Evolutionary conservation across 257 asterid species (phyloP), one percentile per base, ranked within the genome.

Genomic region (Nicotiana noctiflora): DNA sequence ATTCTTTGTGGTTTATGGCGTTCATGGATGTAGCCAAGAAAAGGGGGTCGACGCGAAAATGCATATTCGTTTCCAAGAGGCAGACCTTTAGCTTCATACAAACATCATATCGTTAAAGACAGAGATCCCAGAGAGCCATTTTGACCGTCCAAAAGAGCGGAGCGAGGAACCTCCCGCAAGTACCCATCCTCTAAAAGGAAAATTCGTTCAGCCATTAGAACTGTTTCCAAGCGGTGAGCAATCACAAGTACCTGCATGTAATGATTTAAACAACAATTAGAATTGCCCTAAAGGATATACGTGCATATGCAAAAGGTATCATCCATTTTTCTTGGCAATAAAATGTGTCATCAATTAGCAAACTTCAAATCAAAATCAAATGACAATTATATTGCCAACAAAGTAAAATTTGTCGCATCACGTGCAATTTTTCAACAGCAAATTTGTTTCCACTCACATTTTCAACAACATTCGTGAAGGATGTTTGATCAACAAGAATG

Each of bases 201-300:
- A 67, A 95, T 85, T 79, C 94, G 88, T 75, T 89, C 90, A 0
- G 99, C 97, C 97, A 90, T 92, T 83, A 89, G 86, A 74, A 93
- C 92, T 1, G 99, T 95, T 85, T 95, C 97, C 86, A 92, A 61
- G 29, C 97, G 93, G 82, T 92, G 99, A 4, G 99, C 97, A 83
- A 95, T 93, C 62, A 92, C 92, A 82, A 93, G 79, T 32, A 95
- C 99, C 99, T 95, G 90, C 81, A 65, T 25, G 21, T 18, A 56
- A 65, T 25, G 40, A 74, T n/a, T n/a, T 27, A 75, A 0, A 27
- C 49, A 12, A 49, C 6, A 74, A 25, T 74, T 7, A 74, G 25
- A 74, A 72, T 19, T 72, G 40, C 13, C 57, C 60, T 49, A 32
- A 37, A 40, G 1, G 32, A 68, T 19, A 68, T 2, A 15, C 3